Evolutionary conservation across 768 basidiomycete genomes (phyloP).

Genomic region (Amanita rubescens): DNA sequence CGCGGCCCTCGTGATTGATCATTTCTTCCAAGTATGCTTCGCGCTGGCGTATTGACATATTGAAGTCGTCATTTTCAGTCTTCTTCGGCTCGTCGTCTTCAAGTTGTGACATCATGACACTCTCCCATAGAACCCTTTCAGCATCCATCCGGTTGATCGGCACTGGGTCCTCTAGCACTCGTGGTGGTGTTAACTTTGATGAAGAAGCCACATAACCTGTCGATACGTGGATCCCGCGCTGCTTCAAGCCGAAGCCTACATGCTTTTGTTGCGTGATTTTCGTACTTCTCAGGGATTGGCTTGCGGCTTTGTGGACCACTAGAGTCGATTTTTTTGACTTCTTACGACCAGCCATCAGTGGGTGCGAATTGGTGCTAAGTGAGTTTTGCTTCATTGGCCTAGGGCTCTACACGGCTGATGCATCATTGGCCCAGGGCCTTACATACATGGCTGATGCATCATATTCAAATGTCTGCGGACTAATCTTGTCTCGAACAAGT

Average conservation of each 20-base stretch:
- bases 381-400: neutral
- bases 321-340: neutral
- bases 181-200: neutral
- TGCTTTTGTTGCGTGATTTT: neutral
- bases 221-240: neutral
- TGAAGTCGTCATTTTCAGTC: neutral
- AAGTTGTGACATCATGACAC: neutral
- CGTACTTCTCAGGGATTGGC: neutral
- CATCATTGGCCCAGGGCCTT: too few species aligned
- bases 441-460: too few species aligned
- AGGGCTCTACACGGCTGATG: too few species aligned
- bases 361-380: neutral
- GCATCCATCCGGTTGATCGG: neutral
- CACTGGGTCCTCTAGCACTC: neutral
- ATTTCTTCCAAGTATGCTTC: constrained; percentile 11
- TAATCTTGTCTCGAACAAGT: too few species aligned
- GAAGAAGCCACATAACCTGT: neutral
- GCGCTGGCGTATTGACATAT: neutral
- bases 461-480: too few species aligned
- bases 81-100: neutral
- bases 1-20: constrained; percentile 10
- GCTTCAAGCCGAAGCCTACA: neutral
- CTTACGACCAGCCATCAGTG: neutral
- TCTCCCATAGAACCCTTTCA: neutral
- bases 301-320: neutral